Conservation (phyloP, 2,329 filamentous ascomycete species). For the Cercospora citrullina region DNA sequence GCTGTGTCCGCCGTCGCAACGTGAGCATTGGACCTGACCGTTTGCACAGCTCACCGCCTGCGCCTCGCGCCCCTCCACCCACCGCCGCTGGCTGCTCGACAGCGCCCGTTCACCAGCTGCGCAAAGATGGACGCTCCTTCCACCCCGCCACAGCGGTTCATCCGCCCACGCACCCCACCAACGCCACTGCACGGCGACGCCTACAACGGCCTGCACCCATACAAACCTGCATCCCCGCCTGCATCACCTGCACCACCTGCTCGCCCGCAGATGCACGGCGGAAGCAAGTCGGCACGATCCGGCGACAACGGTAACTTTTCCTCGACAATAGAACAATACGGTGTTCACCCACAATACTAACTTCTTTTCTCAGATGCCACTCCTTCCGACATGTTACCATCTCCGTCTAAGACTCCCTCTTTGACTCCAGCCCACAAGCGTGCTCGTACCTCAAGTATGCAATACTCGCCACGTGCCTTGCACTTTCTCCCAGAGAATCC, state of each 20-base stretch:
- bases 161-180: constrained; percentile 56
- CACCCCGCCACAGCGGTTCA: constrained; percentile 24
- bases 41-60: neutral
- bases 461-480: constrained; percentile 52
- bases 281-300: constrained; percentile 4
- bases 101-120: neutral
- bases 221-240: constrained; percentile 4
- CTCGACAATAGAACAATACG: constrained; percentile 14
- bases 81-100: neutral
- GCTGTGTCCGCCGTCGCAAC: neutral
- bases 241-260: constrained; percentile 15
- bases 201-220: constrained; percentile 5
- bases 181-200: constrained; percentile 65
- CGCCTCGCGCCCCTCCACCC: neutral
- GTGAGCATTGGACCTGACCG: neutral
- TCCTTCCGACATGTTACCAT: constrained; percentile 62
- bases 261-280: constrained; percentile 1
- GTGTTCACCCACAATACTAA: constrained; percentile 2
- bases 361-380: constrained; percentile 27
- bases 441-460: constrained; percentile 43
- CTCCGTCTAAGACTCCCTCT: constrained; percentile 71
- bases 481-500: constrained; percentile 60
- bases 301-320: constrained; percentile 12
- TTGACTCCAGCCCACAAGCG: constrained; percentile 54
- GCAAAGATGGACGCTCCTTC: constrained; percentile 21